These are phyloP conservation scores for Globisporangium barbulae DNA, from an alignment of 352 stramenopile species.

Conservation along the genomic window DNA sequence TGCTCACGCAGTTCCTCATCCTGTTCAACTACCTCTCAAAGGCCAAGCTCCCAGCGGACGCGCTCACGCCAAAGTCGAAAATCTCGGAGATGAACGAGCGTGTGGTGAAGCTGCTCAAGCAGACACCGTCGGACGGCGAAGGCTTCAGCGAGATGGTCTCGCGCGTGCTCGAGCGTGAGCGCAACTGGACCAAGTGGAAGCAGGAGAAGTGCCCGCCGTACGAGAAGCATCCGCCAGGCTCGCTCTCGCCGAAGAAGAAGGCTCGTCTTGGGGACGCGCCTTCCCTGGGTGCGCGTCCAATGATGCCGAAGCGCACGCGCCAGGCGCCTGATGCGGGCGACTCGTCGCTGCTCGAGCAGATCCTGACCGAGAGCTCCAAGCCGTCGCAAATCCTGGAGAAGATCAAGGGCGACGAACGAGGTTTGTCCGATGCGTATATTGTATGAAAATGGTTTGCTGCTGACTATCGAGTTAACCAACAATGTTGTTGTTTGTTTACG, in stretches of 20 bases:
- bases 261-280: slow-evolving; percentile 37
- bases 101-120: slow-evolving; percentile 73
- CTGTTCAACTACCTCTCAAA: slow-evolving; percentile 73
- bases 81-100: slow-evolving; percentile 64
- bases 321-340: slow-evolving; percentile 13
- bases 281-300: slow-evolving; percentile 17
- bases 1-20: slow-evolving; percentile 87
- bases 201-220: slow-evolving; percentile 82
- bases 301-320: slow-evolving; percentile 23
- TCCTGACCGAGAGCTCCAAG: slow-evolving; percentile 76
- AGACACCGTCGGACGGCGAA: slow-evolving; percentile 84
- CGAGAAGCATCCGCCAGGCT: slow-evolving; percentile 41
- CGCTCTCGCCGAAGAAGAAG: slow-evolving; percentile 31
- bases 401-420: slow-evolving; percentile 66
- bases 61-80: slow-evolving; percentile 53
- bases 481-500: neutral
- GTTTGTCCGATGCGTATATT: slow-evolving; percentile 19
- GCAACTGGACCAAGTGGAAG: slow-evolving; percentile 92
- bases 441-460: neutral
- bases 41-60: slow-evolving; percentile 44
- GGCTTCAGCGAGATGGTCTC: slow-evolving; percentile 88
- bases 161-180: slow-evolving; percentile 82
- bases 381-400: slow-evolving; percentile 67
- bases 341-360: slow-evolving; percentile 68
- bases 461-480: neutral